Percentiles rank a stretch among this genome's conserved stretches.
Conservation (phyloP, 306 rosid species). For the Senna tora region DNA sequence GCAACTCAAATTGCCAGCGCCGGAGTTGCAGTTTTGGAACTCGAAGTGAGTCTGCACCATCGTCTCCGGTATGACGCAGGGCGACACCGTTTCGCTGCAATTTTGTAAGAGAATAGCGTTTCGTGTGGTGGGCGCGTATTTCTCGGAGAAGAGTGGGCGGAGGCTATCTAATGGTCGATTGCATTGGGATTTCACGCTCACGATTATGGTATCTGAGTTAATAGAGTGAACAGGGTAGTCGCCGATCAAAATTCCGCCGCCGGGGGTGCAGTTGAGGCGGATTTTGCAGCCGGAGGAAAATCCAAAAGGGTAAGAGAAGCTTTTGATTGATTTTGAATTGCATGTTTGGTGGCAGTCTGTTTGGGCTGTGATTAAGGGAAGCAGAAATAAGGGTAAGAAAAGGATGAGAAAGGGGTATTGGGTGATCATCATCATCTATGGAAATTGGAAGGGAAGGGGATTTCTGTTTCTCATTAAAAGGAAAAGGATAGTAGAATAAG, state of each 20-base stretch:
- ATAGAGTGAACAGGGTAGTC: slow-evolving; percentile 57
- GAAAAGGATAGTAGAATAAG: background rate
- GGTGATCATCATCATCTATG: slow-evolving; percentile 35
- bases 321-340: slow-evolving; percentile 6
- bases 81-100: slow-evolving; percentile 38
- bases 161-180: slow-evolving; percentile 50
- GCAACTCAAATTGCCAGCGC: slow-evolving; percentile 56
- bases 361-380: slow-evolving; percentile 38
- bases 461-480: slow-evolving; percentile 29
- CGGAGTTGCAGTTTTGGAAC: slow-evolving; percentile 49
- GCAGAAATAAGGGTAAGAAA: background rate
- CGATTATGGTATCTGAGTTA: slow-evolving; percentile 44
- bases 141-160: slow-evolving; percentile 53
- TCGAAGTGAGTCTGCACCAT: slow-evolving; percentile 56
- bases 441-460: background rate
- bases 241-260: slow-evolving; percentile 47
- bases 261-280: slow-evolving; percentile 56
- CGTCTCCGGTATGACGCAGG: slow-evolving; percentile 61
- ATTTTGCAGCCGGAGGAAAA: slow-evolving; percentile 76
- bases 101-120: slow-evolving; percentile 73
- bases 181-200: slow-evolving; percentile 55
- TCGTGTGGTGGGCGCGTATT: slow-evolving; percentile 67
- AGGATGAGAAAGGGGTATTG: slow-evolving; percentile 12
- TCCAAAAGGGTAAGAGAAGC: slow-evolving; percentile 66
- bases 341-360: slow-evolving; percentile 60